phyloP scores from a whole-genome alignment of 2,329 filamentous ascomycete species.

The Aspergillus latus region DNA sequence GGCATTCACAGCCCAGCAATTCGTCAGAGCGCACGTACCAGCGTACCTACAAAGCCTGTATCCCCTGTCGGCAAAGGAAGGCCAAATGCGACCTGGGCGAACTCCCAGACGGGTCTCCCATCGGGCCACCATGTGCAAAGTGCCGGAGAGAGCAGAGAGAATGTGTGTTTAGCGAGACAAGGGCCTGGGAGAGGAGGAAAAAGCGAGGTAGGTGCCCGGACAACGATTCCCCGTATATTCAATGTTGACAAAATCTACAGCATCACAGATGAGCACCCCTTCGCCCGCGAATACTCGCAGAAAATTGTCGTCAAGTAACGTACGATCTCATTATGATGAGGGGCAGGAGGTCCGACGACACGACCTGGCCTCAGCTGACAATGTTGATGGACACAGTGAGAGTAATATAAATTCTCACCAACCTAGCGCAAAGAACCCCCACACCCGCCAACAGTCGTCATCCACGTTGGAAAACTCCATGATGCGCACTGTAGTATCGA shows the following conservation, averaged over 20 bases:
- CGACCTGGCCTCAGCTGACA: conserved; percentile 4
- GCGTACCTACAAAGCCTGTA: conserved; percentile 56
- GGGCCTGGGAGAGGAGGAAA: conserved; percentile 42
- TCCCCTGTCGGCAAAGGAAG: conserved; percentile 54
- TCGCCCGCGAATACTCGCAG: conserved; percentile 8
- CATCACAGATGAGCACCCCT: conserved; percentile 12
- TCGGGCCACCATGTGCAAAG: conserved; percentile 47
- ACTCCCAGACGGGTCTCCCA: conserved; percentile 40
- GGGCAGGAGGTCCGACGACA: conserved; percentile 1
- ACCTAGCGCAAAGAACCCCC: conserved; percentile 4
- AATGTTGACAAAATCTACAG: conserved; percentile 3
- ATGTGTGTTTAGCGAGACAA: conserved; percentile 49
- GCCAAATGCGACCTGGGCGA: conserved; percentile 52
- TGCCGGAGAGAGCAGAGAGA: conserved; percentile 53
- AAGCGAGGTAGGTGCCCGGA: conserved; percentile 31
- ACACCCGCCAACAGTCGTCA: conserved; percentile 27
- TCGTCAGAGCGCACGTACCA: conserved; percentile 44
- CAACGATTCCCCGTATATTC: neutral
- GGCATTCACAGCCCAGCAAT: conserved; percentile 17
- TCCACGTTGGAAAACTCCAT: conserved; percentile 38
- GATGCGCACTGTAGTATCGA: conserved; percentile 52
- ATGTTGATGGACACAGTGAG: conserved; percentile 1
- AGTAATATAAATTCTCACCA: conserved; percentile 6
- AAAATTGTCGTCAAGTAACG: conserved; percentile 9
- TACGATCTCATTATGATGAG: neutral